Evolutionary conservation across 257 asterid species (phyloP).

Genomic region (Fraxinus excelsior): DNA sequence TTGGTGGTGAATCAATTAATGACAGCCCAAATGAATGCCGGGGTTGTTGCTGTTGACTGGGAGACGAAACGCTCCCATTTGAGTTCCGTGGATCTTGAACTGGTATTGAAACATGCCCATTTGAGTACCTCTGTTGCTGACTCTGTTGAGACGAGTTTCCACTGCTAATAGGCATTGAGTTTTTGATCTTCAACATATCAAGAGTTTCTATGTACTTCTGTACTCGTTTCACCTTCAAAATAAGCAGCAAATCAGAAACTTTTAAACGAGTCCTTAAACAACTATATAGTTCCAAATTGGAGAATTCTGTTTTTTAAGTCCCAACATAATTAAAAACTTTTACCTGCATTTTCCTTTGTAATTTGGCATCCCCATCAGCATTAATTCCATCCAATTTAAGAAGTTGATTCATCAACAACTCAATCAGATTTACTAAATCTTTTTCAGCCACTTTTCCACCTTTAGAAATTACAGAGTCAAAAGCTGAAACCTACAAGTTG

Average conservation of each 20-base stretch:
- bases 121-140: constrained; percentile 30
- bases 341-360: constrained; percentile 91
- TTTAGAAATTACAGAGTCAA: constrained; percentile 62
- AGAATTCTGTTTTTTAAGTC: neutral
- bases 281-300: neutral
- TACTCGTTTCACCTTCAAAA: constrained; percentile 64
- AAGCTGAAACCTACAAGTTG: constrained; percentile 60
- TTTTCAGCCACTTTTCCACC: constrained; percentile 79
- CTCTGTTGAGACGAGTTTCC: constrained; percentile 22
- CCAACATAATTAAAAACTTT: neutral
- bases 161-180: constrained; percentile 34
- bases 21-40: constrained; percentile 32
- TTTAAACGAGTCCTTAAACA: neutral
- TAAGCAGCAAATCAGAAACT: neutral
- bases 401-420: constrained; percentile 77
- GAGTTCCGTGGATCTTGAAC: constrained; percentile 15
- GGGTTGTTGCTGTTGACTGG: constrained; percentile 23
- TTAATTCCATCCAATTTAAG: constrained; percentile 67
- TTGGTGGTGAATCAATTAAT: constrained; percentile 33
- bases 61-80: constrained; percentile 23
- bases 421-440: constrained; percentile 59
- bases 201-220: constrained; percentile 80
- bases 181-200: constrained; percentile 70
- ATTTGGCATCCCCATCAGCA: constrained; percentile 78
- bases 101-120: constrained; percentile 25